phyloP scores from a whole-genome alignment of 1,284 basidiomycete species.

The Leccinum subatratum region DNA sequence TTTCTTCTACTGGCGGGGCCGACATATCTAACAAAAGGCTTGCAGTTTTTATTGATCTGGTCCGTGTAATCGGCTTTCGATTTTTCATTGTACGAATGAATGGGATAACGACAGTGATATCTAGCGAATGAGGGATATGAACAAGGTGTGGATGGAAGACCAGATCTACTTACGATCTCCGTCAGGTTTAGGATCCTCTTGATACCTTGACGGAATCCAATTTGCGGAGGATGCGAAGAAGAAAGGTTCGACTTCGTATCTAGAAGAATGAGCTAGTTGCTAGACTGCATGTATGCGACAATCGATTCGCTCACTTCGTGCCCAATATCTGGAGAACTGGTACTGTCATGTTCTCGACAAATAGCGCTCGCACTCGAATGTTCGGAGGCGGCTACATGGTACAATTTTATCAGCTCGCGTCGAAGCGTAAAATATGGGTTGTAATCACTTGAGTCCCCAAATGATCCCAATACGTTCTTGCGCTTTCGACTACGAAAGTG shows the following conservation, averaged over 20 bases:
- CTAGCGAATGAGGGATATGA: slow-evolving; percentile 23
- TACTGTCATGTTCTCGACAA: slow-evolving; percentile 47
- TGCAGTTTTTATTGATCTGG: slow-evolving; percentile 10
- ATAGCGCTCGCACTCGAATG: slow-evolving; percentile 44
- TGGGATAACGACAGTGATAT: slow-evolving; percentile 47
- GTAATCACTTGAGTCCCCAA: slow-evolving; percentile 14
- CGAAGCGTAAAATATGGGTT: not conserved
- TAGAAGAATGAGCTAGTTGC: slow-evolving; percentile 10
- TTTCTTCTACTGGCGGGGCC: not conserved
- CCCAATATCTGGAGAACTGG: slow-evolving; percentile 51
- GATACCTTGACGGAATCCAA: slow-evolving; percentile 54
- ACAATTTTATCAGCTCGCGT: slow-evolving; percentile 6
- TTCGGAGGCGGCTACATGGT: slow-evolving; percentile 26
- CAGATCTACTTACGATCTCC: slow-evolving; percentile 44
- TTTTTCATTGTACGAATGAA: slow-evolving; percentile 40
- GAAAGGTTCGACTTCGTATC: slow-evolving; percentile 48
- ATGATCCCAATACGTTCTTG: slow-evolving; percentile 19
- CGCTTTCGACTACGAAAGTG: slow-evolving; percentile 8
- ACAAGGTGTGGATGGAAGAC: not conserved
- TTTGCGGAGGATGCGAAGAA: slow-evolving; percentile 54
- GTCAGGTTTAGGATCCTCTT: slow-evolving; percentile 37
- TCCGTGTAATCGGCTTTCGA: slow-evolving; percentile 17
- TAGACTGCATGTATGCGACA: not conserved
- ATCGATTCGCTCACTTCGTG: slow-evolving; percentile 35
- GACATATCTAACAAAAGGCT: not conserved